Evolutionary conservation across 2,329 filamentous ascomycete genomes (phyloP), one percentile per base, ranked within the genome.

Genomic region (Botrytis sinoallii): DNA sequence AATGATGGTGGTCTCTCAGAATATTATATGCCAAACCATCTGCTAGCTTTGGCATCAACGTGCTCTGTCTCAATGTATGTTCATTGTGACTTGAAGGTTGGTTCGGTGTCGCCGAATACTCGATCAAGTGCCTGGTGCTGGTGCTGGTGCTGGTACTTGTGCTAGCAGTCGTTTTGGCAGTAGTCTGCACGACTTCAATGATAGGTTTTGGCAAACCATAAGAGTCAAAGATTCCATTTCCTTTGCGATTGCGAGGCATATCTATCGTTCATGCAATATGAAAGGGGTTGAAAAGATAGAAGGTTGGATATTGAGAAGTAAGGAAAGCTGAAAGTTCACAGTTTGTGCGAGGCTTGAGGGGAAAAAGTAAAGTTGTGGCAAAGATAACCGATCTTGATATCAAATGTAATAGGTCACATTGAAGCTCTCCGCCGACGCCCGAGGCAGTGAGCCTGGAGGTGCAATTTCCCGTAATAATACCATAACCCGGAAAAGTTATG

Each of bases 301-400:
- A 32, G 35, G 29, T 57, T 40, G 35, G 40, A 57, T 68, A 57
- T 68, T 42, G 66, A 68, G 55, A 68, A 42, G 66, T 18, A 68
- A 68, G 66, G 66, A 42, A 68, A 68, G 48, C 66, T 57, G 66
- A 69, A 69, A 69, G 14, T 57, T 42, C 48, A 44, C 18, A 32
- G 44, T 57, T 44, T 69, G 66, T 69, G 48, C 25, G 66, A 68
- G 46, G 46, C 35, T 67, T 68, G 66, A 57, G 48, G 48, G 18
- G n/a, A 42, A 69, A 69, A 69, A 69, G 66, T 38, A 69, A 68
- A 69, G 35, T 57, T 42, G 48, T 57, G 66, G 66, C 48, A 32
- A 69, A 57, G 38, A 42, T 44, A 69, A 29, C 38, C 66, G 48
- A 69, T 69, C 66, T 42, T 22, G 66, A 42, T 57, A 32, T 4